Percentiles rank a stretch among this genome's conserved stretches.
phyloP scores from a whole-genome alignment of 192 early-diverging fungal genomes.

The Pilaira anomala region DNA sequence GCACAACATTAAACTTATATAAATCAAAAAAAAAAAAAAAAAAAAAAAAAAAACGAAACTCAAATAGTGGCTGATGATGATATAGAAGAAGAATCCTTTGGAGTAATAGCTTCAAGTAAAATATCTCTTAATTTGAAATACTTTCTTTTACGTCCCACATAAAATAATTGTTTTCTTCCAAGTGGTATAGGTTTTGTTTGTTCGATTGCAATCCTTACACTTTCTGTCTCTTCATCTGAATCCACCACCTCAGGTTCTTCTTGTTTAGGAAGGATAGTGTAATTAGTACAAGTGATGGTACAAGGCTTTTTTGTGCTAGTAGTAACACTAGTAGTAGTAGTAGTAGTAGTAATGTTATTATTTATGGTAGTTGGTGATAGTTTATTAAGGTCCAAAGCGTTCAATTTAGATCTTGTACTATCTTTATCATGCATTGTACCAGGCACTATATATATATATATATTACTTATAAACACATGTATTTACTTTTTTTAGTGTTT shows the following conservation, averaged over 20 bases:
- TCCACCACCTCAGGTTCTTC: constrained; percentile 52
- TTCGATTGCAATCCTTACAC: constrained; percentile 61
- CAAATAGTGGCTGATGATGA: not conserved
- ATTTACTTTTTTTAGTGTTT: not conserved
- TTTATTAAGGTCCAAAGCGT: too few species aligned
- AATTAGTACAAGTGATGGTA: constrained; percentile 3
- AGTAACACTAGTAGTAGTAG: too few species aligned
- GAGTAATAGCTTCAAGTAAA: constrained; percentile 61
- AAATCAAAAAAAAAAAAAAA: not conserved
- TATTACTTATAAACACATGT: too few species aligned
- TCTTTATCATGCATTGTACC: not conserved
- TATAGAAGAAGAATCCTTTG: constrained; percentile 12
- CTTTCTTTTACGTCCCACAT: constrained; percentile 56
- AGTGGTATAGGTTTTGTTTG: constrained; percentile 63
- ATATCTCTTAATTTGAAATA: constrained; percentile 61
- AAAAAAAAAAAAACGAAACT: not conserved
- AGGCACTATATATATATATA: not conserved
- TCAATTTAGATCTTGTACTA: not conserved
- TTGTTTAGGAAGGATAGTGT: not conserved
- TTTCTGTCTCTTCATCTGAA: constrained; percentile 72
- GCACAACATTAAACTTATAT: not conserved
- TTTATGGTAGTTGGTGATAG: too few species aligned
- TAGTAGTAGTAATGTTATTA: not conserved
- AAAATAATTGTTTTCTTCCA: constrained; percentile 44
- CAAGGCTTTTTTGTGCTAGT: not conserved